phyloP scores from a whole-genome alignment of 768 basidiomycete genomes.

The Pleurotus eryngii region DNA sequence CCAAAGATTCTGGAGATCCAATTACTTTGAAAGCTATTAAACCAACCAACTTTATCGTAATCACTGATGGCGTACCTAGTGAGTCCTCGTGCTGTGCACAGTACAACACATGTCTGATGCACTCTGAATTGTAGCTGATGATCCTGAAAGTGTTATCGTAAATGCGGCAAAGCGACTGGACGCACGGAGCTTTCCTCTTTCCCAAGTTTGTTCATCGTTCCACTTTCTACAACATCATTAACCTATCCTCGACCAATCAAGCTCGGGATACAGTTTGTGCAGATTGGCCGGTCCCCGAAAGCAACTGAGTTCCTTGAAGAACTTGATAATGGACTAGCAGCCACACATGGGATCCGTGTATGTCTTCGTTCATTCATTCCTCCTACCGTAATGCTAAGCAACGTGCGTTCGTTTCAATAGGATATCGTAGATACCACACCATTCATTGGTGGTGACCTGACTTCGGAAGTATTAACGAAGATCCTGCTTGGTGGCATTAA shows the following conservation, averaged over 20 bases:
- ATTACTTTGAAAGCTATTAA: slow-evolving; percentile 36
- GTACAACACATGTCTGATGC: too few species aligned
- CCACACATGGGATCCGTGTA: slow-evolving; percentile 41
- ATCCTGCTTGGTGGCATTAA: slow-evolving; percentile 67
- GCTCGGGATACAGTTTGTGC: slow-evolving; percentile 71
- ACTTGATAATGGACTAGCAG: slow-evolving; percentile 55
- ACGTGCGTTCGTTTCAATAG: slow-evolving; percentile 19
- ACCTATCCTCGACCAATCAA: slow-evolving; percentile 18
- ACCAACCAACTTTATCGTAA: slow-evolving; percentile 54
- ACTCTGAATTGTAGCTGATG: slow-evolving; percentile 39
- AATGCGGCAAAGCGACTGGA: slow-evolving; percentile 49
- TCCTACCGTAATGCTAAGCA: background rate
- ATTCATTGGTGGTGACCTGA: slow-evolving; percentile 40
- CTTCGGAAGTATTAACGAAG: slow-evolving; percentile 51
- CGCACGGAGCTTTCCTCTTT: slow-evolving; percentile 43
- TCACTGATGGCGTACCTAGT: slow-evolving; percentile 67
- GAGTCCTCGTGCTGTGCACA: slow-evolving; percentile 15
- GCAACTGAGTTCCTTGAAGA: slow-evolving; percentile 43
- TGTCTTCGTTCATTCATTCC: slow-evolving; percentile 11
- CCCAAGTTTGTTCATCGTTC: slow-evolving; percentile 37
- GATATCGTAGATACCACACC: slow-evolving; percentile 75
- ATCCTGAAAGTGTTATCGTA: slow-evolving; percentile 46
- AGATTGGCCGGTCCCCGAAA: slow-evolving; percentile 49
- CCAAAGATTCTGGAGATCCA: slow-evolving; percentile 16
- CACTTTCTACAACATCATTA: background rate